Conservation (phyloP, 2,329 filamentous ascomycete genomes). For the Calonectria hawksworthii region DNA sequence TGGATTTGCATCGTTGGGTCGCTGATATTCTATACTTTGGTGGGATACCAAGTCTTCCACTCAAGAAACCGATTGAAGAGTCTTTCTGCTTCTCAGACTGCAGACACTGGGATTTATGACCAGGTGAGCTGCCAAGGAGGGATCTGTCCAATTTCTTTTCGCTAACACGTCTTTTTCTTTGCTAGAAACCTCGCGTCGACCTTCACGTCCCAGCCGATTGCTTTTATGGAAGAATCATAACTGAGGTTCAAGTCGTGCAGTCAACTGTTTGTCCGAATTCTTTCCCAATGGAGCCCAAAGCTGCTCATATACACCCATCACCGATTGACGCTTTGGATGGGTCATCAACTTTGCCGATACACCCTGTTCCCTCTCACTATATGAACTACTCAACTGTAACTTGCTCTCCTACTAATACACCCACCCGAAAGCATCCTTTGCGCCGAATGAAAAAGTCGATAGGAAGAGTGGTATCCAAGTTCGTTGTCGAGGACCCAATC, state of each 20-base stretch:
- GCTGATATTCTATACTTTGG: constrained; percentile 67
- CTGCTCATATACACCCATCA: constrained; percentile 32
- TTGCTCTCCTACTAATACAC: constrained; percentile 34
- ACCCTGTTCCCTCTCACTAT: constrained; percentile 47
- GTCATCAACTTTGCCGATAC: constrained; percentile 19
- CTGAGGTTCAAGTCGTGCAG: constrained; percentile 63
- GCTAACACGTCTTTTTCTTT: constrained; percentile 3
- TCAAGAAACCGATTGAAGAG: constrained; percentile 69
- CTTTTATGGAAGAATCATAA: constrained; percentile 66
- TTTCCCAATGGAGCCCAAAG: constrained; percentile 42
- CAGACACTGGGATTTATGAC: constrained; percentile 48
- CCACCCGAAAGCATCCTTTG: constrained; percentile 22
- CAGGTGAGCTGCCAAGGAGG: constrained; percentile 45
- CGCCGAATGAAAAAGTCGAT: constrained; percentile 36
- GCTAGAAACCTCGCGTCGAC: constrained; percentile 40
- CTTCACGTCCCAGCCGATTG: constrained; percentile 49
- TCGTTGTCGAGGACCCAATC: constrained; percentile 64
- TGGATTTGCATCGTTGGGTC: constrained; percentile 72
- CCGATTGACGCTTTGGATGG: constrained; percentile 44
- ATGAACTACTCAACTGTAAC: constrained; percentile 53
- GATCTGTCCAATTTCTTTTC: too few species aligned
- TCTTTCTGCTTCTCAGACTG: constrained; percentile 57
- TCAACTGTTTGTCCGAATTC: constrained; percentile 43
- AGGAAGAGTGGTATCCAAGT: constrained; percentile 52
- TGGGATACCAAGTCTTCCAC: constrained; percentile 72